A percentile compares a stretch with the other conserved stretches of the same genome.
These are phyloP conservation scores for Mortierella sp. DNA, from an alignment of 371 early-diverging fungal genomes.

Conservation along the genomic window DNA sequence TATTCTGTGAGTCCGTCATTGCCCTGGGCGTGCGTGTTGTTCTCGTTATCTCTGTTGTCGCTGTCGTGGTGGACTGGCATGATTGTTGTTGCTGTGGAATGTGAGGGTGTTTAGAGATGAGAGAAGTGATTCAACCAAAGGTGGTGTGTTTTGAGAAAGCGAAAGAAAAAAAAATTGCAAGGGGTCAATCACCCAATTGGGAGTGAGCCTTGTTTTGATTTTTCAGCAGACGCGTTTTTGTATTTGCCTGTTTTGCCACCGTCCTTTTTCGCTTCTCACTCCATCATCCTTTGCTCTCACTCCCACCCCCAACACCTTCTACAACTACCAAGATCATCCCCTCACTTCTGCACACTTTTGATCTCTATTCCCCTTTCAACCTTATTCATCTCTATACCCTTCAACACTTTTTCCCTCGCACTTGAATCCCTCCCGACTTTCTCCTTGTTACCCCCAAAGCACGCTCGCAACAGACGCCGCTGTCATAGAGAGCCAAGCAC, in stretches of 20 bases:
- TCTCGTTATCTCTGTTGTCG: slow-evolving; percentile 3
- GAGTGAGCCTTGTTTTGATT: slow-evolving; percentile 3
- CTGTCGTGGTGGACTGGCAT: slow-evolving; percentile 5
- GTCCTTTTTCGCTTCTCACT: not conserved
- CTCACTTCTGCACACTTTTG: not conserved
- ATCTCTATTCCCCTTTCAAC: too few species aligned
- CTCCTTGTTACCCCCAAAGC: too few species aligned
- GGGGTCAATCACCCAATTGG: not conserved
- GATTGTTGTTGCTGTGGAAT: slow-evolving; percentile 14
- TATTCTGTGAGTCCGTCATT: slow-evolving; percentile 27
- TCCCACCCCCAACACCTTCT: not conserved
- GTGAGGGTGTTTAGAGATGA: not conserved
- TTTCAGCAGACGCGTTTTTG: not conserved
- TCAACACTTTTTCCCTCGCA: not conserved
- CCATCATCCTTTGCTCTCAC: not conserved
- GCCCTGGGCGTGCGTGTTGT: slow-evolving; percentile 1
- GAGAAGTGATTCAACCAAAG: too few species aligned
- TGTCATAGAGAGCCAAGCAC: too few species aligned
- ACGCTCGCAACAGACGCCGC: too few species aligned
- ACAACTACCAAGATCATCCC: not conserved
- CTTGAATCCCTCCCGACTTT: slow-evolving; percentile 4
- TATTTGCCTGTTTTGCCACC: not conserved
- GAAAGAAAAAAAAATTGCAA: slow-evolving; percentile 12
- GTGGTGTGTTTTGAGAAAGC: too few species aligned
- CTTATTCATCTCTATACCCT: not conserved